Evolutionary conservation across 2,329 filamentous ascomycete species (phyloP).

Genomic region (Dryadomyces quercus-mongolicae): DNA sequence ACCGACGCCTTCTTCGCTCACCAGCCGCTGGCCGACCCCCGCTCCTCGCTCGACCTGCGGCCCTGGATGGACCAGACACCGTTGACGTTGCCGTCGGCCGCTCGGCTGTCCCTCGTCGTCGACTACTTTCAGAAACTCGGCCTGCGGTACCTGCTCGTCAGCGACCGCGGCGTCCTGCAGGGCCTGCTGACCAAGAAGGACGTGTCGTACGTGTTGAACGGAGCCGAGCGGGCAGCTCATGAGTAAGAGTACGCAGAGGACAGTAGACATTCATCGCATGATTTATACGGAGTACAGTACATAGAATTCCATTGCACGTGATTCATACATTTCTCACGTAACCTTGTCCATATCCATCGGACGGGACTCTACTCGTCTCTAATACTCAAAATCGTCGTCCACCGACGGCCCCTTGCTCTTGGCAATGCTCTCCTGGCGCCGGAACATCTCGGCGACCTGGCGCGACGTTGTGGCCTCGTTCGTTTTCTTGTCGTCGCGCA

Average conservation of each 20-base stretch:
- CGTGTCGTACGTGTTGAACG: slow-evolving; percentile 85
- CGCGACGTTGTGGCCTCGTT: slow-evolving; percentile 75
- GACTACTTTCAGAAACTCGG: slow-evolving; percentile 93
- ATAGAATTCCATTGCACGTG: no score
- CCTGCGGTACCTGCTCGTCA: slow-evolving; percentile 79
- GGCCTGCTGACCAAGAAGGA: slow-evolving; percentile 95
- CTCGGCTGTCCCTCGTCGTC: slow-evolving; percentile 71
- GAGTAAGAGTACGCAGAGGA: slow-evolving; percentile 41
- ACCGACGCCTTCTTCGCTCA: slow-evolving; percentile 74
- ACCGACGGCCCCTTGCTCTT: slow-evolving; percentile 78
- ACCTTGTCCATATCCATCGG: no score
- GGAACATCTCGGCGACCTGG: slow-evolving; percentile 94
- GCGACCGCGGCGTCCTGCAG: slow-evolving; percentile 67
- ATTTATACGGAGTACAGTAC: no score
- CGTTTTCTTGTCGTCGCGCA: slow-evolving; percentile 90
- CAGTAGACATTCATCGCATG: no score
- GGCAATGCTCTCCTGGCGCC: slow-evolving; percentile 79
- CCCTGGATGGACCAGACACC: slow-evolving; percentile 99
- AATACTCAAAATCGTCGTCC: slow-evolving; percentile 99
- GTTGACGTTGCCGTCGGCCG: slow-evolving; percentile 70
- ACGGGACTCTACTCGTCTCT: no score
- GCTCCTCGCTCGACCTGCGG: slow-evolving; percentile 69
- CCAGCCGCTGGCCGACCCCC: slow-evolving; percentile 67
- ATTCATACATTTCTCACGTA: no score
- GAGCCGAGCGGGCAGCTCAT: slow-evolving; percentile 38